These are phyloP conservation scores for Phytophthora capsici DNA, from an alignment of 352 stramenopile species.

Conservation along the genomic window DNA sequence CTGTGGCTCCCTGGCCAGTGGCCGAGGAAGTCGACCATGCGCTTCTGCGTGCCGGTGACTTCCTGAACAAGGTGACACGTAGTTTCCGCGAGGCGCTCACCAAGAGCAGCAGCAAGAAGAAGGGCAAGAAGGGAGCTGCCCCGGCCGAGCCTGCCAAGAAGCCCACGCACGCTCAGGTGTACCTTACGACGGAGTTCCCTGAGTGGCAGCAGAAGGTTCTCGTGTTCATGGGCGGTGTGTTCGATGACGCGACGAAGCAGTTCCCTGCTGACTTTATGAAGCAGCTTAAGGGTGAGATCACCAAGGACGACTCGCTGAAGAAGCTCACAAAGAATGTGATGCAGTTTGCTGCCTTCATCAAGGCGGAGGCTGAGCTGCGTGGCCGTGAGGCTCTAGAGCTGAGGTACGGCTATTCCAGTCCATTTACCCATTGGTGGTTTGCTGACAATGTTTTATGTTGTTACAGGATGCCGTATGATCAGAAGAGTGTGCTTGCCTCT, in stretches of 20 bases:
- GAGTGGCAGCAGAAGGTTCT: conserved; percentile 89
- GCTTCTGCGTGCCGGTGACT: conserved; percentile 93
- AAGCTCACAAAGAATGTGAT: conserved; percentile 95
- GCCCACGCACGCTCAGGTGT: conserved; percentile 86
- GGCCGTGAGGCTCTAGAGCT: conserved; percentile 94
- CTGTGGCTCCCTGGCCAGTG: conserved; percentile 89
- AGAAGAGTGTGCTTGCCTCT: conserved; percentile 92
- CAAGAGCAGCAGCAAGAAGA: conserved; percentile 87
- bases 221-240: conserved; percentile 77
- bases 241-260: conserved; percentile 63
- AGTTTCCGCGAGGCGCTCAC: conserved; percentile 88
- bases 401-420: conserved; percentile 47
- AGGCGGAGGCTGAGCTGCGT: conserved; percentile 92
- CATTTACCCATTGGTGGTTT: conserved; percentile 5
- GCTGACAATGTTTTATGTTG: conserved; percentile 17
- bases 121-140: conserved; percentile 84
- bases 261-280: conserved; percentile 91
- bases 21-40: conserved; percentile 92
- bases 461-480: conserved; percentile 94
- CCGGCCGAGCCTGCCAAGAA: conserved; percentile 86
- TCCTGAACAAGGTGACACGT: conserved; percentile 92
- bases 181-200: conserved; percentile 85
- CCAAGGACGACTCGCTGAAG: conserved; percentile 82
- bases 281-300: conserved; percentile 80
- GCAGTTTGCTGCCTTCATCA: conserved; percentile 97